phyloP scores from a whole-genome alignment of 2,329 filamentous ascomycete species.

The Hortaea sp. region DNA sequence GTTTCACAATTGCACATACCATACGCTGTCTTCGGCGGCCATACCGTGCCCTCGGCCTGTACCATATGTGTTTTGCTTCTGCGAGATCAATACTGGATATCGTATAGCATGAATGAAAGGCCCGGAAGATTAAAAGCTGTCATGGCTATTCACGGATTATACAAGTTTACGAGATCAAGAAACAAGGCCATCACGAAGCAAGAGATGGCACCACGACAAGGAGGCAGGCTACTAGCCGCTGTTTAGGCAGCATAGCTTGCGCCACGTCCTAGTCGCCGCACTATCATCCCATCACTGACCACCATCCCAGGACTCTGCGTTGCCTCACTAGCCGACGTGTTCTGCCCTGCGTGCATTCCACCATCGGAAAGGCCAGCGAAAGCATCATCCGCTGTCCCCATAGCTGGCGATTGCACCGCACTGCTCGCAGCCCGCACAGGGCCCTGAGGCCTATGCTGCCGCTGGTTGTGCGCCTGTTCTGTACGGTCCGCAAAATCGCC shows the following conservation, averaged over 20 bases:
- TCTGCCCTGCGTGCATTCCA: slow-evolving; percentile 6
- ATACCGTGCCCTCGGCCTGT: no score
- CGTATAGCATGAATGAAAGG: no score
- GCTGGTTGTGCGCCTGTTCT: background rate
- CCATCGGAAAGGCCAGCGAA: slow-evolving; percentile 5
- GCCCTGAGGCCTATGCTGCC: background rate
- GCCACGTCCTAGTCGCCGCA: slow-evolving; percentile 4
- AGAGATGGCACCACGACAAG: no score
- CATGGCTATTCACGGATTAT: no score
- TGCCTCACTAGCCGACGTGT: background rate
- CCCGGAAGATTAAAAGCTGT: no score
- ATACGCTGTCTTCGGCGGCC: no score
- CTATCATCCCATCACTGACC: slow-evolving; percentile 4
- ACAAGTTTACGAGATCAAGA: no score
- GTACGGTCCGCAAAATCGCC: slow-evolving; percentile 8
- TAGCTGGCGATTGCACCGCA: slow-evolving; percentile 4
- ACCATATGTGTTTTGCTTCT: no score
- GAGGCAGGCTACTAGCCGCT: background rate
- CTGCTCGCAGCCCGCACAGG: background rate
- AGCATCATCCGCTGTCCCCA: slow-evolving; percentile 6
- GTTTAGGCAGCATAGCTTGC: slow-evolving; percentile 3
- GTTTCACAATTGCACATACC: no score
- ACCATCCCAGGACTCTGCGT: slow-evolving; percentile 5
- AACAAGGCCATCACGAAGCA: no score
- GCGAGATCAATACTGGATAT: no score